Base-by-base conservation (phyloP, 805 yeast genomes). In the Ogataea henricii region DNA sequence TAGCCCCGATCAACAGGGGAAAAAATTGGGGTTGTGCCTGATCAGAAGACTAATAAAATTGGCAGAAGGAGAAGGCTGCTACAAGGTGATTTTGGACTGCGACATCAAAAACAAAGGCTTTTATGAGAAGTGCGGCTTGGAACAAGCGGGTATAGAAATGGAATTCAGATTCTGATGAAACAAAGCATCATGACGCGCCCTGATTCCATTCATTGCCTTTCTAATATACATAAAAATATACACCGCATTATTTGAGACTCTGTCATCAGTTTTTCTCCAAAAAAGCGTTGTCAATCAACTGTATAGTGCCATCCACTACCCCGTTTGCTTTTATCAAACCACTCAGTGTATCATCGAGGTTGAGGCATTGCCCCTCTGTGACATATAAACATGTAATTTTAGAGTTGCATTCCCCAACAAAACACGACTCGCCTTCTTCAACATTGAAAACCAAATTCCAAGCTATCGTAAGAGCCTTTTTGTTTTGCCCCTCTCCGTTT, bases 71-170 rank as follows among this genome's bases (percentile, higher is more conserved):
- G 62, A 59, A 12, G 94, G 92, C 4, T 89, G 95, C 60, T 92
- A 92, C 70, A 92, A 92, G 70, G 84, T 88, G 14, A 89, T 92
- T 35, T 72, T 92, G 58, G 97, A 92, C 70, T 92, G 98, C 68
- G 85, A 86, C 46, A 81, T 79, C n/a, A 78, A 81, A 49, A 92
- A 92, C 62, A 85, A 82, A 30, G 84, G 80, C 3, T 92, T 92
- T 66, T 92, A 92, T 65, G 87, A 88, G 57, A 91, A 89, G 66
- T 92, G 98, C 72, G 95, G 91, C 2, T 83, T 80, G 64, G 64
- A 64, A 13, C 70, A 76, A 47, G 85, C 79, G 20, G 94, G 94
- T 12, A 66, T 78, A 32, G 89, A 84, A 59, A 87, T 87, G 95
- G 78, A 78, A 37, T 70, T 62, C 48, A 70, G 87, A 50, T 75